Evolutionary conservation across 2,329 filamentous ascomycete genomes (phyloP).

Genomic region (Fusarium camptoceras): DNA sequence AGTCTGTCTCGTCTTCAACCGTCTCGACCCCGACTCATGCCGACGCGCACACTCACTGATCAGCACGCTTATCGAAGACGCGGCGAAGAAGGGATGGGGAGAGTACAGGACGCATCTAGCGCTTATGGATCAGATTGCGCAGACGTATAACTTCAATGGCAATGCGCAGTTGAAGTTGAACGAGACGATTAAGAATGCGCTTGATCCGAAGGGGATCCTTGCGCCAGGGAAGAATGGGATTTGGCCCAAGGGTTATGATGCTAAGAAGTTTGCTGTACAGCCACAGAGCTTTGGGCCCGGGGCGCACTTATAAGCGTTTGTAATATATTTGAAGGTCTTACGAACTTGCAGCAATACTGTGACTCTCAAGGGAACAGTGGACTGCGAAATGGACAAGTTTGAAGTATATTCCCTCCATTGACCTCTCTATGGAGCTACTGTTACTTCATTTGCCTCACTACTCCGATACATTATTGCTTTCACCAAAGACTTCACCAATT

Average conservation of each 20-base stretch:
- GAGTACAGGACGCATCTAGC: conserved; percentile 38
- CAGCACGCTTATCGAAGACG: conserved; percentile 24
- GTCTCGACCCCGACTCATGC: conserved; percentile 22
- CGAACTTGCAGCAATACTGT: neutral
- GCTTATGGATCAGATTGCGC: conserved; percentile 34
- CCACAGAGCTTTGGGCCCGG: neutral
- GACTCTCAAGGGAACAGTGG: neutral
- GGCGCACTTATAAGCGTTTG: neutral
- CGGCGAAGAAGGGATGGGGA: conserved; percentile 29
- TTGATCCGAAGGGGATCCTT: conserved; percentile 37
- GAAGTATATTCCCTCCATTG: neutral
- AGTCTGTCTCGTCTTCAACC: conserved; percentile 34
- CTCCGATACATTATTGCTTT: no score
- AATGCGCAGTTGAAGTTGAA: conserved; percentile 34
- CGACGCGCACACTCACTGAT: conserved; percentile 23
- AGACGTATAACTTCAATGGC: conserved; percentile 34
- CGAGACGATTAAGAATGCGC: conserved; percentile 16
- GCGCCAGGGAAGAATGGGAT: conserved; percentile 34
- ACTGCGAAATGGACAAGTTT: neutral
- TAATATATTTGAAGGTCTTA: rapidly evolving
- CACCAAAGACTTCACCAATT: no score
- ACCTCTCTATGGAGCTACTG: neutral
- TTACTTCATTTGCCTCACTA: neutral
- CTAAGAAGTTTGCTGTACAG: neutral
- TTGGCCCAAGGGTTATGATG: conserved; percentile 24